These are phyloP conservation scores for Thalassiosira mediterranea DNA, from an alignment of 352 stramenopile species.

Conservation along the genomic window DNA sequence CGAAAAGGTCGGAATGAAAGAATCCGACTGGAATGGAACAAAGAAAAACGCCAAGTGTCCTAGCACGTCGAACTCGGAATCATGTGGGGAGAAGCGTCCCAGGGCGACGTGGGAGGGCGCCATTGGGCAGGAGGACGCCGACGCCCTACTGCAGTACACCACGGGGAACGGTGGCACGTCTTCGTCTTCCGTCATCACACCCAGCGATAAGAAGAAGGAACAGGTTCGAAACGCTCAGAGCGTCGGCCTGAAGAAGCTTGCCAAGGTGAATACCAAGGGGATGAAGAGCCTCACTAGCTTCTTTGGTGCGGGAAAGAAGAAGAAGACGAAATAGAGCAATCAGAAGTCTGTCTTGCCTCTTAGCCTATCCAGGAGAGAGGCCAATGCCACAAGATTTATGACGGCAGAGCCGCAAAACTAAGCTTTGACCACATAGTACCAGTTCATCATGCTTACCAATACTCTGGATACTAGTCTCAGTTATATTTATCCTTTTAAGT, in stretches of 20 bases:
- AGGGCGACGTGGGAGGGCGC: constrained; percentile 43
- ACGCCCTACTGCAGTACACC: constrained; percentile 43
- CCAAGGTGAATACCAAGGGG: constrained; percentile 77
- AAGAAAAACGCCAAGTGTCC: constrained; percentile 22
- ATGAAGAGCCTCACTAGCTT: constrained; percentile 80
- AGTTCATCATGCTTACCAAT: too few relatives aligned
- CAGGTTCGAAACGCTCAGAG: constrained; percentile 51
- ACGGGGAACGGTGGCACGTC: constrained; percentile 14
- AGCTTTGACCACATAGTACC: too few relatives aligned
- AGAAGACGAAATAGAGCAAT: constrained; percentile 35
- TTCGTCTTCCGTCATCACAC: constrained; percentile 18
- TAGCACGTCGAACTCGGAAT: not conserved
- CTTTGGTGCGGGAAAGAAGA: constrained; percentile 58
- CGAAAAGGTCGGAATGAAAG: constrained; percentile 36
- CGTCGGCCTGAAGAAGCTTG: constrained; percentile 62
- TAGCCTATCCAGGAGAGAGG: too few relatives aligned
- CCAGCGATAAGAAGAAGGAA: constrained; percentile 32
- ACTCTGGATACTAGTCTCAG: too few relatives aligned
- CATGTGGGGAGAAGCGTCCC: constrained; percentile 25
- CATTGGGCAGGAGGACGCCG: constrained; percentile 52
- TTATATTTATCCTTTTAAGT: too few relatives aligned
- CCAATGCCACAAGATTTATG: too few relatives aligned
- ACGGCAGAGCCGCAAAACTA: too few relatives aligned
- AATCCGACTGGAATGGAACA: constrained; percentile 48
- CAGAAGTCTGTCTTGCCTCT: not conserved